Evolutionary conservation across 148 eudicot genomes (phyloP).

Genomic region (Nepenthes mirabilis): DNA sequence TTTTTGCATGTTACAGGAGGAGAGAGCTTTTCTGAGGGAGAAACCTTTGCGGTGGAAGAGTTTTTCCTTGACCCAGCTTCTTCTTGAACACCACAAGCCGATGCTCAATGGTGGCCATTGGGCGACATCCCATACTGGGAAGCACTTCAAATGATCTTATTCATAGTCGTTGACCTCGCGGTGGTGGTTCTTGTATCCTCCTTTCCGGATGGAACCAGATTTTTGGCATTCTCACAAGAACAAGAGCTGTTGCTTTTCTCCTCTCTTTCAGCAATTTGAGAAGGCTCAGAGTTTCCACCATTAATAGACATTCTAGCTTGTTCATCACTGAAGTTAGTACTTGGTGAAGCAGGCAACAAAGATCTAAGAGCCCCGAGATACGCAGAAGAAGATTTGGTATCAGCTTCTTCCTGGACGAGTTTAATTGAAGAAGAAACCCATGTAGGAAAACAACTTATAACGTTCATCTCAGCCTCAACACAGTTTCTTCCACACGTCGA

Average conservation of each 20-base stretch:
- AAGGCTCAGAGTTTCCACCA: slow-evolving; percentile 36
- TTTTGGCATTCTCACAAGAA: slow-evolving; percentile 48
- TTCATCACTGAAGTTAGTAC: slow-evolving; percentile 22
- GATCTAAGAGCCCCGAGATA: slow-evolving; percentile 30
- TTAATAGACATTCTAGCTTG: slow-evolving; percentile 11
- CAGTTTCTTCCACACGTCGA: slow-evolving; percentile 94
- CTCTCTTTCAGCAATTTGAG: slow-evolving; percentile 34
- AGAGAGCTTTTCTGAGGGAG: neutral
- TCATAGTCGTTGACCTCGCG: slow-evolving; percentile 19
- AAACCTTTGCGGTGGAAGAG: neutral
- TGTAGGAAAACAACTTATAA: slow-evolving; percentile 21
- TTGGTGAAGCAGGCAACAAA: slow-evolving; percentile 17
- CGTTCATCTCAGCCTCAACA: slow-evolving; percentile 85
- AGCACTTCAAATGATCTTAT: slow-evolving; percentile 17
- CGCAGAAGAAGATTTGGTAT: slow-evolving; percentile 23
- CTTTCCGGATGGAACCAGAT: slow-evolving; percentile 24
- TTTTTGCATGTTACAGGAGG: slow-evolving; percentile 14
- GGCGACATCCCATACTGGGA: slow-evolving; percentile 25
- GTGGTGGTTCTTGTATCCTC: slow-evolving; percentile 52
- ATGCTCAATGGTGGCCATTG: slow-evolving; percentile 18
- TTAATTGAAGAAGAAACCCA: slow-evolving; percentile 35
- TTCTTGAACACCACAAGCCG: slow-evolving; percentile 21
- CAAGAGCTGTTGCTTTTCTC: slow-evolving; percentile 65
- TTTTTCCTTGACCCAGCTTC: slow-evolving; percentile 22
- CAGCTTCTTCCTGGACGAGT: slow-evolving; percentile 33